Base-by-base conservation (phyloP, 495 filamentous ascomycete species). In the Thermochaetoides thermophila region DNA sequence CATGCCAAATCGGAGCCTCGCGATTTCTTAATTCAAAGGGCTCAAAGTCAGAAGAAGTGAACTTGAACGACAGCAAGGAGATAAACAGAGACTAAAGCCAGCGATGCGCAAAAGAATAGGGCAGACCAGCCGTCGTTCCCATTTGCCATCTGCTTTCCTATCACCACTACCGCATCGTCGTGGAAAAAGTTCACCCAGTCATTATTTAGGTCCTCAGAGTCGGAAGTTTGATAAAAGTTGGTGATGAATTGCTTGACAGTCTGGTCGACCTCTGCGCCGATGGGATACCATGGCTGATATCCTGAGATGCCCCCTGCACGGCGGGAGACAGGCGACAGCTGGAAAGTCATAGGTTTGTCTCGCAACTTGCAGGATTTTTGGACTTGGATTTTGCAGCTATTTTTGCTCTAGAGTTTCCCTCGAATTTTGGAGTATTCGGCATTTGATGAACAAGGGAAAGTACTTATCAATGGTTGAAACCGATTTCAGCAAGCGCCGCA, bases 131-230 rank as follows among this genome's bases (percentile, higher is more conserved):
- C 47, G 10, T 55, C 43, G 8, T 26, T 42, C 9, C 57, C 57
- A 8, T 22, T 32, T 0, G 57, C 55, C 11, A 32, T 28, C 7
- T 48, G 46, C 6, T 41, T 41, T 0, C 53, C 59, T 22, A 64
- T 52, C 1, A 53, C 37, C 3, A 62, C 29, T 17, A 32, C 35
- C 18, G 59, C 57, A 16, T 49, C 45, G 0, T 52, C 43, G 6
- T 27, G n/a, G 40, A 62, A 64, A 24, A 32, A 52, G 15, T 27
- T 37, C 17, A 56, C 42, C 60, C 60, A 64, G 25, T 58, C 52
- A n/a, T 55, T 54, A 19, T 52, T 52, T 27, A 32, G 31, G 10
- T 40, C 43, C 2, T 44, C 38, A 10, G 50, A 44, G 34, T 64
- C 60, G 8, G 60, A 64, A 15, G 42, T 35, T 8, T 45, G 38